These are phyloP conservation scores for Stagonosporopsis cucurbitacearum DNA, from an alignment of 2,329 filamentous ascomycete species.

Conservation along the genomic window DNA sequence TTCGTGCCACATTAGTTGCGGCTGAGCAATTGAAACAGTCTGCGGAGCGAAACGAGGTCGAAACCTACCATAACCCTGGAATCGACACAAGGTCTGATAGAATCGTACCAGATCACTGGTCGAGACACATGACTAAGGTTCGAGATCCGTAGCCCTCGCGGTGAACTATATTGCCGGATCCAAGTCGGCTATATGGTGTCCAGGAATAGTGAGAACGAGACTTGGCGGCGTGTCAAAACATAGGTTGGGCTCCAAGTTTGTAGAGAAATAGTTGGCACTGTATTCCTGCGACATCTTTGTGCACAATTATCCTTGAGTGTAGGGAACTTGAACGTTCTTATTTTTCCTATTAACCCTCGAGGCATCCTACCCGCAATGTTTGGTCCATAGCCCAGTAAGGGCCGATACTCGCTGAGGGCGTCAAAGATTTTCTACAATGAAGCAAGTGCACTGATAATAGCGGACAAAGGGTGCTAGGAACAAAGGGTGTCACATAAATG, in stretches of 20 bases:
- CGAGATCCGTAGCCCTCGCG: background rate
- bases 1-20: background rate
- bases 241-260: background rate
- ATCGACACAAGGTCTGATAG: background rate
- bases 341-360: too few species aligned
- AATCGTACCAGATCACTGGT: background rate
- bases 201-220: background rate
- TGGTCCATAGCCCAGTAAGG: too few species aligned
- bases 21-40: background rate
- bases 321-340: too few species aligned
- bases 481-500: too few species aligned
- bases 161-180: conserved; percentile 12
- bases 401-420: too few species aligned
- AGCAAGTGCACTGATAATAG: too few species aligned
- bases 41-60: background rate
- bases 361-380: too few species aligned
- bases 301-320: too few species aligned
- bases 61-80: background rate
- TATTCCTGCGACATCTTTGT: too few species aligned
- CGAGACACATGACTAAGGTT: background rate
- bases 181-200: conserved; percentile 13
- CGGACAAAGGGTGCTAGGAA: too few species aligned
- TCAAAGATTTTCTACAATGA: too few species aligned
- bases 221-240: background rate
- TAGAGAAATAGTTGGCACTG: too few species aligned